phyloP scores from a whole-genome alignment of 78 protist species.

The Dictyostelium brefeldianum region DNA sequence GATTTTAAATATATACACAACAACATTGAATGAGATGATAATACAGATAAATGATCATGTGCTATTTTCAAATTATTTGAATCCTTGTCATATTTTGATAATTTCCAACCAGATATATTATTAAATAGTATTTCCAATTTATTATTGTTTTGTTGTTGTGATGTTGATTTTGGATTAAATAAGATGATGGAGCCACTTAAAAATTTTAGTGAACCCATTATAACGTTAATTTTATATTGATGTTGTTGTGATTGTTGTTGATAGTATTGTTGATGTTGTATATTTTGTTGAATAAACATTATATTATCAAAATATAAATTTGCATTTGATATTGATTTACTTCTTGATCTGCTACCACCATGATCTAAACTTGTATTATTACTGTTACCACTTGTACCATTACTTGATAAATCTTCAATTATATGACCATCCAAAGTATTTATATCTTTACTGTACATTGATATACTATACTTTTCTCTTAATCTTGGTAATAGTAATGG shows the following conservation, averaged over 20 bases:
- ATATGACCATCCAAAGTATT: conserved; percentile 37
- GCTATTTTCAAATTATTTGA: not conserved
- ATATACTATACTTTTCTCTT: conserved; percentile 8
- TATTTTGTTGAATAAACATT: not conserved
- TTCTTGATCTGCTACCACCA: not conserved
- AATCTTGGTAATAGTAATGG: conserved; percentile 25
- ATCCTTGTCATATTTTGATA: conserved; percentile 14
- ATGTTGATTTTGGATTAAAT: not conserved
- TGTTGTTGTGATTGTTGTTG: not conserved
- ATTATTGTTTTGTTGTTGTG: not conserved
- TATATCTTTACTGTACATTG: conserved; percentile 36
- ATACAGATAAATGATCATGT: conserved; percentile 17
- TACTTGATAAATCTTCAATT: not conserved
- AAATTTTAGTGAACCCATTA: not conserved
- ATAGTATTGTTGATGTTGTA: conserved; percentile 14
- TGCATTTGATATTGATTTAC: not conserved
- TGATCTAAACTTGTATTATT: not conserved
- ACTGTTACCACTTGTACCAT: not conserved
- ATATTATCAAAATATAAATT: not conserved
- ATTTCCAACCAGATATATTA: conserved; percentile 48
- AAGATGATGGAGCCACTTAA: not conserved
- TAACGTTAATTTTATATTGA: not conserved
- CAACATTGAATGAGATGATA: not conserved
- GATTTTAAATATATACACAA: conserved; percentile 14
- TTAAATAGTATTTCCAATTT: conserved; percentile 8